Conservation (phyloP, 1,284 basidiomycete species). For the Ustilago nuda region DNA sequence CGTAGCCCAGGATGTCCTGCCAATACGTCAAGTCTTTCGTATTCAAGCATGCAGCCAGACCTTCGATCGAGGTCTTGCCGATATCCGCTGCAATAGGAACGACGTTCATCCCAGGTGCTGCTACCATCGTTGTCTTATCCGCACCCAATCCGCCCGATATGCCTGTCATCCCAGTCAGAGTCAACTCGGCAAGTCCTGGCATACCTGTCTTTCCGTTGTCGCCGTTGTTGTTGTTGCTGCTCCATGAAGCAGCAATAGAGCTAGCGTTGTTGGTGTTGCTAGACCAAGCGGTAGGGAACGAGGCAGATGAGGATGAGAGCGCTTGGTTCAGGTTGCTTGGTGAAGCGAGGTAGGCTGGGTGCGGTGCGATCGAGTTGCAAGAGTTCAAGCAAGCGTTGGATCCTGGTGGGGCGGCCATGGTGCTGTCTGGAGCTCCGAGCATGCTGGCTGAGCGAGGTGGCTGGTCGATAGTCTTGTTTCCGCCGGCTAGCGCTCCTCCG, state of each 20-base stretch:
- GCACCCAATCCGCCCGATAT: neutral
- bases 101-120: slow-evolving; percentile 14
- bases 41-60: slow-evolving; percentile 31
- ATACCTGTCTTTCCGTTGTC: slow-evolving; percentile 2
- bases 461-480: neutral
- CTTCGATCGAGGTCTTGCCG: slow-evolving; percentile 45
- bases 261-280: neutral
- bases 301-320: slow-evolving; percentile 1
- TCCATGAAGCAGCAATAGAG: slow-evolving; percentile 27
- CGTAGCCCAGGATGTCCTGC: slow-evolving; percentile 45
- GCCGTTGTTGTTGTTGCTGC: slow-evolving; percentile 8
- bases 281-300: slow-evolving; percentile 6
- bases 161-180: neutral
- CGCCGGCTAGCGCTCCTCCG: neutral
- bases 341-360: slow-evolving; percentile 41
- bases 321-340: slow-evolving; percentile 5
- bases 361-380: slow-evolving; percentile 20
- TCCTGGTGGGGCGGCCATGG: neutral
- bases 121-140: slow-evolving; percentile 1
- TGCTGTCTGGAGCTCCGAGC: neutral
- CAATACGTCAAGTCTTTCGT: slow-evolving; percentile 42
- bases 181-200: slow-evolving; percentile 4
- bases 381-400: neutral
- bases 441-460: slow-evolving; percentile 1
- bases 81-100: slow-evolving; percentile 38